These are phyloP conservation scores for Ilex aquifolium DNA, from an alignment of 257 asterid genomes.

Conservation along the genomic window DNA sequence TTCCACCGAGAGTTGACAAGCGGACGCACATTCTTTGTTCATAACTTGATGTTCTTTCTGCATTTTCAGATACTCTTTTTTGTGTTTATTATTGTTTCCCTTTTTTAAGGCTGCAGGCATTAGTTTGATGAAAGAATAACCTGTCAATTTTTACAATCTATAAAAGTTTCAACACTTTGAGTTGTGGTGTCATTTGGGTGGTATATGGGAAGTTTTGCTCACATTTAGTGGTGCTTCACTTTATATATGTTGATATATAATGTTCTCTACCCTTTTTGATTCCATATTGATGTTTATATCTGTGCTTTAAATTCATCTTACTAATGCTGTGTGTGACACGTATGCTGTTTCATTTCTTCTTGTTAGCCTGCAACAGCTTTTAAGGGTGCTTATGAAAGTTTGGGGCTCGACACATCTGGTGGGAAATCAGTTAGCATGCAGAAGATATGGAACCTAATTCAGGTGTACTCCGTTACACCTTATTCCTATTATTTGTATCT, in stretches of 20 bases:
- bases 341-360: slow-evolving; percentile 8
- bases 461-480: slow-evolving; percentile 31
- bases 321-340: not conserved
- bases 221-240: not conserved
- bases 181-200: slow-evolving; percentile 2
- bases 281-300: not conserved
- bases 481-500: not conserved
- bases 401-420: slow-evolving; percentile 68
- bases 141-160: not conserved
- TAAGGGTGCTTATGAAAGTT: slow-evolving; percentile 68
- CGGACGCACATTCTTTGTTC: not conserved
- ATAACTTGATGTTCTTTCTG: not conserved
- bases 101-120: not conserved
- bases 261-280: not conserved
- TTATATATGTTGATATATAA: not conserved
- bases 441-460: slow-evolving; percentile 90
- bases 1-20: no score
- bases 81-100: not conserved
- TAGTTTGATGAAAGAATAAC: not conserved
- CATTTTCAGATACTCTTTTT: not conserved
- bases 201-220: not conserved
- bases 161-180: not conserved
- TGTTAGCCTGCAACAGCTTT: slow-evolving; percentile 88
- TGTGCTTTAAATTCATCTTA: not conserved
- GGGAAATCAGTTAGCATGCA: slow-evolving; percentile 87